Evolutionary conservation across 2,329 filamentous ascomycete genomes (phyloP).

Genomic region (Lasiodiplodia hormozganensis): DNA sequence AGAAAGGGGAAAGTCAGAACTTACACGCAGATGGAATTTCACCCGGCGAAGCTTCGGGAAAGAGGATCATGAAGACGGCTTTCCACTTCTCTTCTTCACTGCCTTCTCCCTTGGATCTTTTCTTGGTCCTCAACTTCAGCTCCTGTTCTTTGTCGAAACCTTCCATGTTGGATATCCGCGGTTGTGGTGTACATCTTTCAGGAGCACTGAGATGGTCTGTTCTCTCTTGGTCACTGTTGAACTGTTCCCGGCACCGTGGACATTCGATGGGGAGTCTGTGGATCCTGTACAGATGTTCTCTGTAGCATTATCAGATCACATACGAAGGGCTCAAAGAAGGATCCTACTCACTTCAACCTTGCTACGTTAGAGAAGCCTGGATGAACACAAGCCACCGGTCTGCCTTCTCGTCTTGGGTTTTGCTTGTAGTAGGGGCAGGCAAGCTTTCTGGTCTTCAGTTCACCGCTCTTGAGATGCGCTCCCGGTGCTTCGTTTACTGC

Average conservation of each 20-base stretch:
- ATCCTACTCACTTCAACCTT: not conserved
- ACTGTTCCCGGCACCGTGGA: not conserved
- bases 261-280: not conserved
- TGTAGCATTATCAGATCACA: not conserved
- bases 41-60: not conserved
- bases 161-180: not conserved
- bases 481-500: too few relatives aligned
- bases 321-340: not conserved
- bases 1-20: not conserved
- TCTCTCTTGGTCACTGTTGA: not conserved
- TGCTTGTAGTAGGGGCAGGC: not conserved
- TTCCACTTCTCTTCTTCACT: not conserved
- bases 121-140: not conserved
- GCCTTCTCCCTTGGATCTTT: not conserved
- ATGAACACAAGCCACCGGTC: not conserved
- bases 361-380: not conserved
- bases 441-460: not conserved
- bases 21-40: not conserved
- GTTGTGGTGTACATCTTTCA: not conserved
- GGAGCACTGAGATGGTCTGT: not conserved
- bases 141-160: not conserved
- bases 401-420: not conserved
- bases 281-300: not conserved
- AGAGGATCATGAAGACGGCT: not conserved
- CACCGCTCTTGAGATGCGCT: not conserved